Conservation (phyloP, 305 asterid species). For the Andrographis paniculata region DNA sequence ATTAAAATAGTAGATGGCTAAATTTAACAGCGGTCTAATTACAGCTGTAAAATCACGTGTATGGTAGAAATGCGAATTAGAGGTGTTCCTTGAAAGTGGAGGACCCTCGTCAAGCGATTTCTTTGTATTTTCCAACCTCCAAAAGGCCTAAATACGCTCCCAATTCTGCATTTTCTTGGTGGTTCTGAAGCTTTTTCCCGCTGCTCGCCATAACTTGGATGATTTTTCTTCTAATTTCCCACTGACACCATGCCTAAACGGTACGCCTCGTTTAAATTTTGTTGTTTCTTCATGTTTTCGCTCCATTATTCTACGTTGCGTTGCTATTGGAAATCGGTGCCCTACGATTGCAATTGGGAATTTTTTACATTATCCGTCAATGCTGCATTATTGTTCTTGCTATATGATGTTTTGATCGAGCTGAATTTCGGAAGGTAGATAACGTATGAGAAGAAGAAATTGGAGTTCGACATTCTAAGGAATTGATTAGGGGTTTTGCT, state of each 20-base stretch:
- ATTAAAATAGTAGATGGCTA: no score
- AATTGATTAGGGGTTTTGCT: no score
- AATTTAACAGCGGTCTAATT: no score
- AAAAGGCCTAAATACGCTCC: conserved; percentile 47
- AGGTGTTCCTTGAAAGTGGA: conserved; percentile 22
- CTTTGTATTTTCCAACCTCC: conserved; percentile 29
- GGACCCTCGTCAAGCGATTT: conserved; percentile 17
- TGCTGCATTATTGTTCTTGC: neutral
- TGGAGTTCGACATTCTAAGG: neutral
- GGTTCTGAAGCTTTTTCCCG: conserved; percentile 9
- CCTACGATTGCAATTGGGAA: no score
- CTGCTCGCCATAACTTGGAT: conserved; percentile 15
- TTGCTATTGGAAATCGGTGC: no score
- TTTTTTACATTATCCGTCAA: no score
- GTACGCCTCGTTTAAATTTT: conserved; percentile 13
- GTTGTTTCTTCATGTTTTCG: neutral
- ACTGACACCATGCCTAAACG: conserved; percentile 33
- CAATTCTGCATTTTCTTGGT: conserved; percentile 8
- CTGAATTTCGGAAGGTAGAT: neutral
- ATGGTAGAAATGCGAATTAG: conserved; percentile 8
- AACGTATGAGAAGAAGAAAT: neutral
- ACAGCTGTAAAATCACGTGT: no score
- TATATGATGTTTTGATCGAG: neutral
- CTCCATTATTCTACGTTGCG: neutral
- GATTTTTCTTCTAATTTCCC: conserved; percentile 20